A percentile compares a stretch with the other conserved stretches of the same genome.
These are phyloP conservation scores for Sporothrix luriei DNA, from an alignment of 2,329 filamentous ascomycete genomes.

Conservation along the genomic window DNA sequence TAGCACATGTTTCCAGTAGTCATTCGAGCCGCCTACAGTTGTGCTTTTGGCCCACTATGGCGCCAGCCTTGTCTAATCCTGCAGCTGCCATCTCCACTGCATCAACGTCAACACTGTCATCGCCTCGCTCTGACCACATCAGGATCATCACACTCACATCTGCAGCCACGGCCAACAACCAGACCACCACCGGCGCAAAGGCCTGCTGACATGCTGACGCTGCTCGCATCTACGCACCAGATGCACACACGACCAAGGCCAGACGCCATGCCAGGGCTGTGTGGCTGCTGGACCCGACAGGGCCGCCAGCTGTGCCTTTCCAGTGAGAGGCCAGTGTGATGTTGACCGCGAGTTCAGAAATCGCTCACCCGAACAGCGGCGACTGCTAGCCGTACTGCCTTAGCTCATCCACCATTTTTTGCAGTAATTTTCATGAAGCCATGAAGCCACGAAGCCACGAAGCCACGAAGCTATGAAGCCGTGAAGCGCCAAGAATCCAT, in stretches of 20 bases:
- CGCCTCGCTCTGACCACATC: not conserved
- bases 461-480: no score
- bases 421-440: no score
- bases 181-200: slow-evolving; percentile 19
- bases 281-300: slow-evolving; percentile 51
- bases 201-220: slow-evolving; percentile 33
- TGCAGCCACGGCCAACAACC: not conserved
- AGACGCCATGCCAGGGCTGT: slow-evolving; percentile 51
- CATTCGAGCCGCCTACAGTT: not conserved
- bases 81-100: not conserved
- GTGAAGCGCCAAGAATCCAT: no score
- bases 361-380: slow-evolving; percentile 44
- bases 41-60: slow-evolving; percentile 1
- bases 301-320: slow-evolving; percentile 56
- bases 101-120: not conserved
- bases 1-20: no score
- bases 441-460: no score
- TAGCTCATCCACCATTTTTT: no score
- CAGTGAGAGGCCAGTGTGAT: slow-evolving; percentile 56
- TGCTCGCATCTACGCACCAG: slow-evolving; percentile 36
- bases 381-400: no score
- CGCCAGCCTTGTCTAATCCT: not conserved
- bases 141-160: not conserved
- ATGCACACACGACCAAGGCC: slow-evolving; percentile 32
- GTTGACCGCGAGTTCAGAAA: slow-evolving; percentile 59